Base-by-base conservation (phyloP, 2,329 filamentous ascomycete species). In the Penicillium hordei region DNA sequence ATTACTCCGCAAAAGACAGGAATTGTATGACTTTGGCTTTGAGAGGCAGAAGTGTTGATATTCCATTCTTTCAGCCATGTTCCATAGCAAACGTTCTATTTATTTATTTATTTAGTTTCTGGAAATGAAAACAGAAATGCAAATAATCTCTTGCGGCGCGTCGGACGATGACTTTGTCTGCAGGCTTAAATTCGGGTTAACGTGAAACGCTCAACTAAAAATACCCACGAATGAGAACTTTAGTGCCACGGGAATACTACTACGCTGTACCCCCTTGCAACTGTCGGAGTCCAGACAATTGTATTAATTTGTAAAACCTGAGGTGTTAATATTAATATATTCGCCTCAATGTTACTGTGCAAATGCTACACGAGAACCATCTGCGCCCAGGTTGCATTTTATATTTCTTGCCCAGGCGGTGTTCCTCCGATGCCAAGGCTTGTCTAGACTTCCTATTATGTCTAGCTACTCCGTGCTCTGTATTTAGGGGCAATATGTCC, bases 171-270 rank as follows among this genome's bases (percentile, higher is more conserved):
- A 15, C 27, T 57, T 57, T 45, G 48, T 45, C 34, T 33, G 48
- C 36, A 27, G 33, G 15, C 13, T 44, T 23, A 38, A 45, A 13
- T 39, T 13, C 15, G 34, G 27, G 10, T 44, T 17, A 44, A 51
- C 25, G 10, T 52, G 55, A 57, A 53, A 48, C 55, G 49, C 43
- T 23, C 19, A 42, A 31, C 55, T 48, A 57, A 57, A 57, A 53
- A 53, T 57, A 57, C 8, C 23, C 5, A n/a, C 48, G 7, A 57
- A 52, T 57, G 5, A 34, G 12, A 36, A 8, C 36, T 23, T 48
- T 40, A 49, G 29, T 34, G 34, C 42, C 34, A 29, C 25, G 17
- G 17, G 17, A 39, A 56, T 57, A 21, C 29, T 57, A 21, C 29
- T 40, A 57, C 55, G 27, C 42, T 45, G 31, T 38, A 10, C 17